Evolutionary conservation across 2,329 filamentous ascomycete genomes (phyloP), one percentile per base, ranked within the genome.

Genomic region (Magnaporthales sp.): DNA sequence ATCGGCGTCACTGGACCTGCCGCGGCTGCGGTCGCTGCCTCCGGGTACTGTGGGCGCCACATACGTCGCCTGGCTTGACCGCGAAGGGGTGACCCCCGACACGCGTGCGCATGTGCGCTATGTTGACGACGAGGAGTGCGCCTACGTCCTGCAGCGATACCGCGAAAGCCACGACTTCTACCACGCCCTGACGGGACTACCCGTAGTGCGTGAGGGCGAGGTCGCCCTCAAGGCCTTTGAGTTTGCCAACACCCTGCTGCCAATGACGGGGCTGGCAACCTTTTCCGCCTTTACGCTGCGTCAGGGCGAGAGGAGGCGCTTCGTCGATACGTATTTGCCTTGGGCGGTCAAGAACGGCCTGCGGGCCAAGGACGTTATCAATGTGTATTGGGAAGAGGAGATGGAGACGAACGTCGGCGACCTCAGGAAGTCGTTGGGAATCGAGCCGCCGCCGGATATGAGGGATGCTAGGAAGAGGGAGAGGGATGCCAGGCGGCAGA

Each of bases 121-220:
- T 80, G 93, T 99, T 69, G 93, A 98, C 77, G 89, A 98, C 75
- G 89, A 91, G 72, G 95, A 99, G 79, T 96, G 93, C 76, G 95
- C 95, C 46, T 99, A 98, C 80, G 95, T 98, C 22, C 96, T 99
- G 91, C 95, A 98, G 81, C 88, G 95, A 66, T 99, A 99, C 78
- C 89, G 95, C 69, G 95, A 99, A 79, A 96, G 91, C 71, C 95
- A 99, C 77, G 95, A 99, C 77, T 97, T 99, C 78, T 97, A 96
- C 80, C 95, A 99, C 77, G 94, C 95, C 0, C 82, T 99, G 65
- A 97, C 93, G 0, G 94, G 94, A 0, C 79, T 99, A 63, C 95
- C 95, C 0, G 87, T 96, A 58, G 90, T 97, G 69, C 86, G 93
- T n/a, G 95, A 99, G 80, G 95, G 95, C 29, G 95, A 99, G 81